A percentile compares a stretch with the other conserved stretches of the same genome.
These are phyloP conservation scores for Xerocomus brunneocitrinus DNA, from an alignment of 768 basidiomycete genomes.

Conservation along the genomic window DNA sequence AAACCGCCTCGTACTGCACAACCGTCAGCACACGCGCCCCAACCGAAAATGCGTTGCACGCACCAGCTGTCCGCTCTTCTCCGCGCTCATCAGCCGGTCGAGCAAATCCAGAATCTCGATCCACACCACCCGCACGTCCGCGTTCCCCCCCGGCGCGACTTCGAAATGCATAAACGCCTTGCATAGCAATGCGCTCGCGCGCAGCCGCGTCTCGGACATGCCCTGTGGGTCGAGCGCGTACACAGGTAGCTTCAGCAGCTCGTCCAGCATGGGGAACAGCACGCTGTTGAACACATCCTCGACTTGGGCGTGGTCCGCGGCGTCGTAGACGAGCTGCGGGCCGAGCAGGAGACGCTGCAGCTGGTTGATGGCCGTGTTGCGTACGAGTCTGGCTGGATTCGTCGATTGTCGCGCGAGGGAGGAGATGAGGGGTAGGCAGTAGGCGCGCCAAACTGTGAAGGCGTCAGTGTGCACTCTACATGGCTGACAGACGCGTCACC, in stretches of 20 bases:
- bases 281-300: conserved; percentile 86
- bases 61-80: conserved; percentile 84
- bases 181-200: conserved; percentile 86
- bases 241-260: conserved; percentile 80
- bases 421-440: conserved; percentile 68
- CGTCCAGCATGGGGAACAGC: conserved; percentile 88
- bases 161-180: conserved; percentile 95
- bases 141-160: conserved; percentile 57
- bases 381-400: conserved; percentile 79
- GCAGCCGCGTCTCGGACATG: conserved; percentile 86
- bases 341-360: conserved; percentile 84
- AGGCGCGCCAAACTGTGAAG: conserved; percentile 66
- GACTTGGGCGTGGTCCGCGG: conserved; percentile 56
- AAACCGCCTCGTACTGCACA: conserved; percentile 84
- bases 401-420: conserved; percentile 77
- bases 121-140: conserved; percentile 76
- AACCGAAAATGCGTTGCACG: background rate
- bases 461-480: conserved; percentile 3
- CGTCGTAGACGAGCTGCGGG: conserved; percentile 59
- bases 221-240: conserved; percentile 76
- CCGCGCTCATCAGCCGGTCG: conserved; percentile 83
- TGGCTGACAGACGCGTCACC: conserved; percentile 13
- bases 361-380: conserved; percentile 73
- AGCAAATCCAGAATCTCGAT: conserved; percentile 84
- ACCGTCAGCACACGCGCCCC: conserved; percentile 2